These are phyloP conservation scores for Euphorbia corollata DNA, from an alignment of 441 rosid genomes.

Conservation along the genomic window DNA sequence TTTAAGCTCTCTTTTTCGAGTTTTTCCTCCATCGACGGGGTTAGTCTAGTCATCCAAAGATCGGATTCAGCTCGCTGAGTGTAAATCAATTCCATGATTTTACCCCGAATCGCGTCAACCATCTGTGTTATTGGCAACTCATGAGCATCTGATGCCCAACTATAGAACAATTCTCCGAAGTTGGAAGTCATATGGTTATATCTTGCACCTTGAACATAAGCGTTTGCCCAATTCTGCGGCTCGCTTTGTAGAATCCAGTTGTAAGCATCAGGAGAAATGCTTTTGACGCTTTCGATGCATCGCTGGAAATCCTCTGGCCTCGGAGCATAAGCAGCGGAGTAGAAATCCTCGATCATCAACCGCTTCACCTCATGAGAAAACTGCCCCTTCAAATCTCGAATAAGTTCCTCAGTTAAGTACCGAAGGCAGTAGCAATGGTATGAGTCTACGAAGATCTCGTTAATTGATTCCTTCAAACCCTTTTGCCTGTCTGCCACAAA, in stretches of 20 bases:
- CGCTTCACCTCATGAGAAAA: conserved; percentile 83
- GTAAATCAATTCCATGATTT: conserved; percentile 60
- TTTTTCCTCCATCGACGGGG: conserved; percentile 72
- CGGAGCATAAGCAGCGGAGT: conserved; percentile 59
- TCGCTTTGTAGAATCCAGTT: conserved; percentile 75
- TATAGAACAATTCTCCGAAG: conserved; percentile 69
- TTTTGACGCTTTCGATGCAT: conserved; percentile 61
- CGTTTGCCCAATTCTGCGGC: conserved; percentile 83
- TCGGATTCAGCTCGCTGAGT: conserved; percentile 39
- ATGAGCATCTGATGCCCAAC: conserved; percentile 71
- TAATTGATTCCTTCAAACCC: conserved; percentile 58
- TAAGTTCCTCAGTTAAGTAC: conserved; percentile 62
- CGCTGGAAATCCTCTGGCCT: conserved; percentile 52
- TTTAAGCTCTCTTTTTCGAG: conserved; percentile 55
- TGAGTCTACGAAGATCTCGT: conserved; percentile 55
- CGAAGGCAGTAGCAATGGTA: conserved; percentile 67
- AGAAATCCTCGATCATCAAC: conserved; percentile 61
- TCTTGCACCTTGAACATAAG: conserved; percentile 71
- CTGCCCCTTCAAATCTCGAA: conserved; percentile 72
- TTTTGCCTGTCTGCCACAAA: conserved; percentile 79
- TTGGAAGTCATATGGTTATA: conserved; percentile 78
- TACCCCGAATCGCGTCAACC: conserved; percentile 71
- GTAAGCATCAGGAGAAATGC: conserved; percentile 69
- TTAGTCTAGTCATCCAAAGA: conserved; percentile 54
- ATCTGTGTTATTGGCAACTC: conserved; percentile 83